These are phyloP conservation scores for Mycosphaerella sp. DNA, from an alignment of 2,329 filamentous ascomycete species.

Conservation along the genomic window DNA sequence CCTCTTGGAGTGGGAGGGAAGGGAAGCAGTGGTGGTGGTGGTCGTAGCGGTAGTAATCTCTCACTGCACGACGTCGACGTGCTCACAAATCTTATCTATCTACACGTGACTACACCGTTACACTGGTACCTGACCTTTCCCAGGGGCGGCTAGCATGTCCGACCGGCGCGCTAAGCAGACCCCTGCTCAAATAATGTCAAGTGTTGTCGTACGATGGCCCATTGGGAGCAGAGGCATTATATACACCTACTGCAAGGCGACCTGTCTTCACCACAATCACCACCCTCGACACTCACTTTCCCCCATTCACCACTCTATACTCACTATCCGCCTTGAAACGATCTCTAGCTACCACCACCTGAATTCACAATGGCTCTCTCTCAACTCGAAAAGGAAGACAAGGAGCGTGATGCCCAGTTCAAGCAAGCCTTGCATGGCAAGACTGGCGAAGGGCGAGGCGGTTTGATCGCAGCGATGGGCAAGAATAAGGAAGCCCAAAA, in stretches of 20 bases:
- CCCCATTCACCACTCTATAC: background rate
- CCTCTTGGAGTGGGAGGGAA: no score
- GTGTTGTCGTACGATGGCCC: conserved; percentile 8
- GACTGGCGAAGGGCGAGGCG: conserved; percentile 70
- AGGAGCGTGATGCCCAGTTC: conserved; percentile 57
- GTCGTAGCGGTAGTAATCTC: no score
- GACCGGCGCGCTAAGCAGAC: background rate
- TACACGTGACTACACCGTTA: background rate
- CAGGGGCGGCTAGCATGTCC: background rate
- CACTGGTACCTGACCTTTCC: no score
- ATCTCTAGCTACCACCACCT: conserved; percentile 38
- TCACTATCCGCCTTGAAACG: conserved; percentile 17
- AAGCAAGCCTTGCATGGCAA: conserved; percentile 73
- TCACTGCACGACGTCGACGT: no score
- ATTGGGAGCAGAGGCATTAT: conserved; percentile 7
- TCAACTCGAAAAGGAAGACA: conserved; percentile 38
- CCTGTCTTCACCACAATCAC: background rate
- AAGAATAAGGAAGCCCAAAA: conserved; percentile 77
- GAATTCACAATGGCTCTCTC: conserved; percentile 22
- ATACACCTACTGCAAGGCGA: background rate
- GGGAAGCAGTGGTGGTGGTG: no score
- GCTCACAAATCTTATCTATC: background rate
- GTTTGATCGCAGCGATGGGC: conserved; percentile 75
- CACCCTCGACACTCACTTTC: background rate
- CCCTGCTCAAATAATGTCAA: conserved; percentile 5